Percentiles rank a stretch among this genome's conserved stretches.
These are phyloP conservation scores for Nematodospora anomalae DNA, from an alignment of 1,139 yeast genomes.

Conservation along the genomic window DNA sequence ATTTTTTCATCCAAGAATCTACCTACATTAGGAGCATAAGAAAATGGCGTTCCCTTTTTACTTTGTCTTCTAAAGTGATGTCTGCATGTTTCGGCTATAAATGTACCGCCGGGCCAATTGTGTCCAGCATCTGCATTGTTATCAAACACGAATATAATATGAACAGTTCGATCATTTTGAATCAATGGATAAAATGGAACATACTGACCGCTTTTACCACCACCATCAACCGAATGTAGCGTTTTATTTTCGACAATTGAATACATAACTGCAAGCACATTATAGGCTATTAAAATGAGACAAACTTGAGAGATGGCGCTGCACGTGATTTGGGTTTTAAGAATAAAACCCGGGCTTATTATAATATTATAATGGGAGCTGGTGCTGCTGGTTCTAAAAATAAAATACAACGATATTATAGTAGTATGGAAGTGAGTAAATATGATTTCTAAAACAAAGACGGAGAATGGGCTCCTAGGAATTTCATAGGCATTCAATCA, in stretches of 20 bases:
- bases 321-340: too few relatives aligned
- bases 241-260: conserved; percentile 35
- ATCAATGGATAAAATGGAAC: conserved; percentile 77
- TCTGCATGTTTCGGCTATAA: conserved; percentile 55
- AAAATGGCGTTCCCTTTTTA: conserved; percentile 38
- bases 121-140: conserved; percentile 75
- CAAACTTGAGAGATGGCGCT: too few relatives aligned
- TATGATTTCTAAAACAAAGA: conserved; percentile 19
- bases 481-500: too few relatives aligned
- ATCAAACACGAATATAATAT: conserved; percentile 79
- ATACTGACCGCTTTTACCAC: conserved; percentile 82
- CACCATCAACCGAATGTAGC: conserved; percentile 79
- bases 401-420: conserved; percentile 38
- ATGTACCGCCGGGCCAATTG: conserved; percentile 77
- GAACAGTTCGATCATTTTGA: conserved; percentile 67
- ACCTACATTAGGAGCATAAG: conserved; percentile 37
- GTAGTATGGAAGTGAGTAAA: too few relatives aligned
- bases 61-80: conserved; percentile 50
- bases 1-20: conserved; percentile 29
- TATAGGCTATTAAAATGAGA: conserved; percentile 38
- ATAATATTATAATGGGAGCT: too few relatives aligned
- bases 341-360: too few relatives aligned
- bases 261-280: conserved; percentile 18
- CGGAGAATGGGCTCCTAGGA: too few relatives aligned
- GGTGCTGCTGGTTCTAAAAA: too few relatives aligned